Evolutionary conservation across 306 rosid genomes (phyloP), one percentile per base, ranked within the genome.

Genomic region (Castanopsis chinensis): DNA sequence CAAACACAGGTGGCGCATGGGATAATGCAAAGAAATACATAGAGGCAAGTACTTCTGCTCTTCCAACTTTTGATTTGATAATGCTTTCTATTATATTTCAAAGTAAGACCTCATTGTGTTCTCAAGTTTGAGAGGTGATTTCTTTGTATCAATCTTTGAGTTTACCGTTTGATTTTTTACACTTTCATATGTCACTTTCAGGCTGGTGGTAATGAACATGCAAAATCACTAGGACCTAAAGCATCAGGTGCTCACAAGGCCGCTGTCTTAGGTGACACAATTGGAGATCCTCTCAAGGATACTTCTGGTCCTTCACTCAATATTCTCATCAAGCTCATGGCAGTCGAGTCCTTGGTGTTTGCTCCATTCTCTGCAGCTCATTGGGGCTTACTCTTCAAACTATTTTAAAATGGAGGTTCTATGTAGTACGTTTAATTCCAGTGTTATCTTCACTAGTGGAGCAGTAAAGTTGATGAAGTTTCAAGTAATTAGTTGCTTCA

Each of bases 1-100:
- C 95, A 23, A 91, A 88, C 87, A 91, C 95, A 1, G 91, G 92
- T 14, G 94, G 92, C 25, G 92, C 90, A 67, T 88, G 90, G 92
- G 95, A 88, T 73, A 89, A 87, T 55, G 92, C 93, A 67, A 83
- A 91, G 84, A 89, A 89, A 71, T 85, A 89, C 87, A 91, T 90
- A 35, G 93, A 89, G 91, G 92, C 83, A 81, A 72, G 78, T 27
- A 17, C 1, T 49, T 52, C n/a, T 68, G 27, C 19, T 74, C 61
- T 82, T 74, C 63, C 41, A 74, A 20, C 49, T 52, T 58, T 59
- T 56, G 65, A 68, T 76, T 61, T 79, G 53, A 15, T 43, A 49
- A 32, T 33, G 28, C 11, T 51, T 68, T 23, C 17, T 28, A 27
- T 17, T 5, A 27, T 13, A 61, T 28, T 61, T 61, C 19, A 61